These are phyloP conservation scores for Aspergillus nidulans DNA, from an alignment of 495 filamentous ascomycete genomes.

Conservation along the genomic window DNA sequence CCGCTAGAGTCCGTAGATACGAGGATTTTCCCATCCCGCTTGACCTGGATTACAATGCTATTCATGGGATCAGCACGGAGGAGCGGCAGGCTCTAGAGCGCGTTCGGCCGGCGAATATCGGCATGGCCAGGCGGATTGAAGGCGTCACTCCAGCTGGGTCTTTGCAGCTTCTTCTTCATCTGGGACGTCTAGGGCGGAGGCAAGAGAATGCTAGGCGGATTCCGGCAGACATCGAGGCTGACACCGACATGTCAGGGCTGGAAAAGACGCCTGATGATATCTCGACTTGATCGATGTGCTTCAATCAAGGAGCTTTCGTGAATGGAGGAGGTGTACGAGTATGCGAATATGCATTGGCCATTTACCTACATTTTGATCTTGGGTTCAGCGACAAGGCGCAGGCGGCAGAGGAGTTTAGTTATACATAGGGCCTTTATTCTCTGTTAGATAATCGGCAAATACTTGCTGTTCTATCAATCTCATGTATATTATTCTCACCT, in stretches of 20 bases:
- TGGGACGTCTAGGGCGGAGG: conserved; percentile 19
- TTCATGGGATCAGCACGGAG: conserved; percentile 71
- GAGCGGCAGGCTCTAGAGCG: conserved; percentile 66
- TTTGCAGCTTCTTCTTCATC: conserved; percentile 42
- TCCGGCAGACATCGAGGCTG: neutral
- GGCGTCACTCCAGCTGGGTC: conserved; percentile 58
- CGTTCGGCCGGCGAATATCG: conserved; percentile 74
- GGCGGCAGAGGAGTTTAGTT: neutral
- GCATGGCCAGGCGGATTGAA: conserved; percentile 84
- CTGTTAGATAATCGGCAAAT: neutral
- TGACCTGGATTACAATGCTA: conserved; percentile 69
- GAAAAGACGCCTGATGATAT: conserved; percentile 21
- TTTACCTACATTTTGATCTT: neutral
- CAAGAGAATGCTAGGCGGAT: conserved; percentile 19
- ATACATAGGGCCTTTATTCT: neutral
- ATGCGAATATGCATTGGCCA: neutral
- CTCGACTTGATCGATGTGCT: neutral
- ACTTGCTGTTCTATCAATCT: neutral
- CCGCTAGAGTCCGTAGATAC: conserved; percentile 64
- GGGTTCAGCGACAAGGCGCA: conserved; percentile 1
- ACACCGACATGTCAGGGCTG: neutral
- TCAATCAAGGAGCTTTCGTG: neutral
- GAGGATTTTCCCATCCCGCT: conserved; percentile 68
- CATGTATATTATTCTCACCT: neutral
- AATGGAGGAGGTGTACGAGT: conserved; percentile 1